phyloP scores from a whole-genome alignment of 2,329 filamentous ascomycete species.

The Fusarium tricinctum region DNA sequence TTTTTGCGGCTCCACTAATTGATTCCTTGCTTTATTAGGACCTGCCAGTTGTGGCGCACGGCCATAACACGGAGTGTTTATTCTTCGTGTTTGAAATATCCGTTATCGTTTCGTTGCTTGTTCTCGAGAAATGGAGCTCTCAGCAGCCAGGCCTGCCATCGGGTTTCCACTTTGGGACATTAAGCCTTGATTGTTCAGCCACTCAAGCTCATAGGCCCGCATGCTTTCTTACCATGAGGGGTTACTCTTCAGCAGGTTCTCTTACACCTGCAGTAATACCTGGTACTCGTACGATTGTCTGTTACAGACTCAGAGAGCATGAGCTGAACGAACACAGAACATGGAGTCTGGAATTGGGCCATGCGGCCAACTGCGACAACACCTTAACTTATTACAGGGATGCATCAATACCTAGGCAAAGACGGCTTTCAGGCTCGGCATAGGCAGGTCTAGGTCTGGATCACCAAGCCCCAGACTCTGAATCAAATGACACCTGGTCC shows the following conservation, averaged over 20 bases:
- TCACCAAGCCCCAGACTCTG: constrained; percentile 7
- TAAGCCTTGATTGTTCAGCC: neutral
- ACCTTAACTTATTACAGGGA: constrained; percentile 25
- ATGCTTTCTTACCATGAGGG: neutral
- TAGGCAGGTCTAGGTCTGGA: neutral
- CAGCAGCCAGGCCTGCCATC: constrained; percentile 15
- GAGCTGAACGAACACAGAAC: constrained; percentile 12
- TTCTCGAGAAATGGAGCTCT: constrained; percentile 30
- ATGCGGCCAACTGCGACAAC: constrained; percentile 36
- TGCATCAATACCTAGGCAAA: constrained; percentile 8
- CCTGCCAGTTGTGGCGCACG: constrained; percentile 21
- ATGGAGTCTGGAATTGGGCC: constrained; percentile 25
- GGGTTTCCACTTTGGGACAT: constrained; percentile 4
- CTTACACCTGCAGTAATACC: neutral
- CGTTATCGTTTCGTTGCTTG: constrained; percentile 35
- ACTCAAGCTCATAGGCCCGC: constrained; percentile 3
- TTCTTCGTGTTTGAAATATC: constrained; percentile 11
- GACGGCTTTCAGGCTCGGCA: constrained; percentile 9
- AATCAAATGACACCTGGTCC: constrained; percentile 26
- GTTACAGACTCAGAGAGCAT: constrained; percentile 11
- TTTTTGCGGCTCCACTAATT: constrained; percentile 34
- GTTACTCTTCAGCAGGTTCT: neutral
- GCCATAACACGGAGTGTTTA: constrained; percentile 22
- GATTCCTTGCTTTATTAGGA: constrained; percentile 13
- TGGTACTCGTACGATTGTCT: constrained; percentile 30